Conservation (phyloP, 257 asterid genomes). For the Nicotiana obtusifolia region DNA sequence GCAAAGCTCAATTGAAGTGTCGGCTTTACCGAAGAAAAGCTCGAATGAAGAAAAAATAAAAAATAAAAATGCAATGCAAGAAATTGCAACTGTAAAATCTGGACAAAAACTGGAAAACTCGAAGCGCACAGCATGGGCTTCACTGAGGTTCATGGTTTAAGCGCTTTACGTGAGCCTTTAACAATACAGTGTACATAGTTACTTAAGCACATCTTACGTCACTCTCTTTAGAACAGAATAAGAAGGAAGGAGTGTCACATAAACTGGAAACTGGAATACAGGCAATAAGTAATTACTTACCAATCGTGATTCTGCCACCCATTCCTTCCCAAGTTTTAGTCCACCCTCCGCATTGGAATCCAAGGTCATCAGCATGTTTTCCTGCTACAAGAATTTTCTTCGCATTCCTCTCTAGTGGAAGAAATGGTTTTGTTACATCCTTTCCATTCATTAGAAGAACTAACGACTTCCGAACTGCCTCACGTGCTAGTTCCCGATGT, state of each 20-base stretch:
- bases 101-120: too few species aligned
- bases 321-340: conserved; percentile 75
- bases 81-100: too few species aligned
- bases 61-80: too few species aligned
- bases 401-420: conserved; percentile 51
- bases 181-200: too few species aligned
- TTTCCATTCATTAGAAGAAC: conserved; percentile 74
- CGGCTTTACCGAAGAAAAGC: too few species aligned
- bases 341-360: conserved; percentile 89
- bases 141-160: too few species aligned
- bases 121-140: too few species aligned
- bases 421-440: conserved; percentile 49
- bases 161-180: too few species aligned
- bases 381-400: conserved; percentile 61
- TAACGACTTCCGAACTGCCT: conserved; percentile 43
- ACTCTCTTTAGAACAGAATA: background rate
- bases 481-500: conserved; percentile 34
- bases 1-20: too few species aligned
- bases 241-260: background rate
- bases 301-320: conserved; percentile 64
- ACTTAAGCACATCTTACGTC: too few species aligned
- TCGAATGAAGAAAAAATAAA: too few species aligned
- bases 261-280: background rate
- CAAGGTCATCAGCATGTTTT: conserved; percentile 63
- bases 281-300: conserved; percentile 22